These are phyloP conservation scores for Lichtheimia hyalospora DNA, from an alignment of 371 early-diverging fungal species.

Conservation along the genomic window DNA sequence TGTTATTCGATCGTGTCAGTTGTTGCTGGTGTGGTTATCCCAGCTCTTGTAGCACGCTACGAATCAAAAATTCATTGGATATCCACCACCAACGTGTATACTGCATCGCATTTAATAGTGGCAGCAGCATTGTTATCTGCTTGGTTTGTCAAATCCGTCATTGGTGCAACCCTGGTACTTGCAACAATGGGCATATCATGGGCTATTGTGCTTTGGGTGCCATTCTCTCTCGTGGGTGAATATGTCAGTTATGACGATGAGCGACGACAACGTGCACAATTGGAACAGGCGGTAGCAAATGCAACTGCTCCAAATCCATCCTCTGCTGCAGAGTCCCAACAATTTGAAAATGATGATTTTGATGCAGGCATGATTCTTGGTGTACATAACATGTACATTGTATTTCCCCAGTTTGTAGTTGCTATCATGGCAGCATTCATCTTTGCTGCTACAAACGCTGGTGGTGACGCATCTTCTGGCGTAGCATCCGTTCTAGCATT, in stretches of 20 bases:
- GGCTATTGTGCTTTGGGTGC: slow-evolving; percentile 79
- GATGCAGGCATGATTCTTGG: slow-evolving; percentile 76
- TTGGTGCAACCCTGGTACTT: slow-evolving; percentile 58
- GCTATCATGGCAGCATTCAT: slow-evolving; percentile 57
- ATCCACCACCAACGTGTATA: slow-evolving; percentile 58
- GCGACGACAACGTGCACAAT: slow-evolving; percentile 11
- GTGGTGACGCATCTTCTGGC: slow-evolving; percentile 21
- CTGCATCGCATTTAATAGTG: slow-evolving; percentile 56
- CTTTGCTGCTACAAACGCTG: slow-evolving; percentile 46
- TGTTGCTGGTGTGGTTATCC: slow-evolving; percentile 57
- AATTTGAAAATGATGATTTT: slow-evolving; percentile 43
- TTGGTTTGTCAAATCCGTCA: slow-evolving; percentile 49
- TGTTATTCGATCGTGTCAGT: slow-evolving; percentile 68
- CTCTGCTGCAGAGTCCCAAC: slow-evolving; percentile 17
- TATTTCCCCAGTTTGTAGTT: slow-evolving; percentile 75
- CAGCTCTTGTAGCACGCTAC: slow-evolving; percentile 39
- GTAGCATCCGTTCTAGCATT: slow-evolving; percentile 60
- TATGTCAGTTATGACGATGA: slow-evolving; percentile 55
- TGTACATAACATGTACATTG: slow-evolving; percentile 84
- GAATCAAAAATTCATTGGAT: slow-evolving; percentile 27
- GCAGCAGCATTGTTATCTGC: slow-evolving; percentile 57
- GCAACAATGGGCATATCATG: slow-evolving; percentile 72
- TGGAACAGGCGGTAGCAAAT: neutral
- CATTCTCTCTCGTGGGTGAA: slow-evolving; percentile 78
- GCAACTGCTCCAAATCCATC: neutral